Percentiles rank a stretch among this genome's conserved stretches.
Evolutionary conservation across 495 filamentous ascomycete genomes (phyloP).

Genomic region (Gamarada debralockiae): DNA sequence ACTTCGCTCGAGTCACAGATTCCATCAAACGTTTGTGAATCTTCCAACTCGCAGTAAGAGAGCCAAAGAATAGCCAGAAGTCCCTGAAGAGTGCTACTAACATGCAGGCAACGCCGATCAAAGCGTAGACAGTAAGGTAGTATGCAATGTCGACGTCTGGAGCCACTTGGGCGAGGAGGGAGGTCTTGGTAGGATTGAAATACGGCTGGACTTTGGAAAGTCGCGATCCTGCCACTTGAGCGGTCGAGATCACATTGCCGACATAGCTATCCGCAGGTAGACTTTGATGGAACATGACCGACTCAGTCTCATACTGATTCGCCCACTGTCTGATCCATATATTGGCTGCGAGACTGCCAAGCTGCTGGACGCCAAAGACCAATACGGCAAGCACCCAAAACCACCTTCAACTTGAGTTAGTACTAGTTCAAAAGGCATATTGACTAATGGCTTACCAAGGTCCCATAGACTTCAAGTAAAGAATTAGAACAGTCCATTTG

Average conservation of each 20-base stretch:
- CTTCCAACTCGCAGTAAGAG: constrained; percentile 79
- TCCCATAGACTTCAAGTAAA: constrained; percentile 89
- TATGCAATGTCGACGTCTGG: constrained; percentile 72
- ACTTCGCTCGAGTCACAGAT: constrained; percentile 80
- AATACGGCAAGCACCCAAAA: constrained; percentile 77
- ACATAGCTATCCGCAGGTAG: constrained; percentile 12
- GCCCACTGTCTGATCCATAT: constrained; percentile 94
- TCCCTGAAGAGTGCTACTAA: constrained; percentile 74
- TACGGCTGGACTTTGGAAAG: constrained; percentile 20
- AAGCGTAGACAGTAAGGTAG: constrained; percentile 79
- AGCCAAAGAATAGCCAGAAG: constrained; percentile 86
- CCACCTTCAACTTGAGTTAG: constrained; percentile 38
- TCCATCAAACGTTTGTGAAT: constrained; percentile 79
- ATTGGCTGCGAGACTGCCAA: constrained; percentile 79
- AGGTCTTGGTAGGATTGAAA: constrained; percentile 24
- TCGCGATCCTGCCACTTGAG: constrained; percentile 12
- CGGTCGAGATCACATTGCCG: constrained; percentile 20
- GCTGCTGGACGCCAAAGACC: constrained; percentile 76
- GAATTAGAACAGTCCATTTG: constrained; percentile 74
- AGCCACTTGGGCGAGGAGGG: constrained; percentile 19
- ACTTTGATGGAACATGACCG: constrained; percentile 2
- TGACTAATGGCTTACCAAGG: constrained; percentile 48
- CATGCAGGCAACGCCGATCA: constrained; percentile 72
- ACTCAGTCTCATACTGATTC: constrained; percentile 44
- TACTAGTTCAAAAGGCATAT: not conserved